These are phyloP conservation scores for Yamadazyma triangularis DNA, from an alignment of 1,139 yeast species.

Conservation along the genomic window DNA sequence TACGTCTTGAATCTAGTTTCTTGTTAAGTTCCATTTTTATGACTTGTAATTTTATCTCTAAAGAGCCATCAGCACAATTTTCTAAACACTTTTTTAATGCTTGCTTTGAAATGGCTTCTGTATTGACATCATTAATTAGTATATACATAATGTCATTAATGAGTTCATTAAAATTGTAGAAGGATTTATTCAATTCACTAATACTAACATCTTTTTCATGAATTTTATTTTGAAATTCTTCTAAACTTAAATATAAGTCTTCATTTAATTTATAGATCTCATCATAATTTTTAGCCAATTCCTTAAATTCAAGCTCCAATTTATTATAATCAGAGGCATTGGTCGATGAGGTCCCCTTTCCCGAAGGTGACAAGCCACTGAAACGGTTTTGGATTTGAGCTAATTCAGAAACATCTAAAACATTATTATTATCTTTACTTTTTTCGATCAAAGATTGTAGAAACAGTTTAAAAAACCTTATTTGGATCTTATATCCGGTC, in stretches of 20 bases:
- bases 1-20: conserved; percentile 8
- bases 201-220: conserved; percentile 22
- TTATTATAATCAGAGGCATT: background rate
- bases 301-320: conserved; percentile 7
- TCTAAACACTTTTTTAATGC: conserved; percentile 17
- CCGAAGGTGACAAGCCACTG: conserved; percentile 6
- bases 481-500: conserved; percentile 40
- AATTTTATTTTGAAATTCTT: conserved; percentile 28
- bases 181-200: conserved; percentile 11
- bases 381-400: conserved; percentile 18
- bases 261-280: conserved; percentile 35
- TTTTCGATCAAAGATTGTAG: conserved; percentile 34
- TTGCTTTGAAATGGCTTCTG: conserved; percentile 15
- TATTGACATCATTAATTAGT: conserved; percentile 16
- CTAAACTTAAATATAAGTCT: conserved; percentile 35
- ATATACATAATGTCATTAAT: conserved; percentile 21
- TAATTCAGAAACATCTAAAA: conserved; percentile 20
- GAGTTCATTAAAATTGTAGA: conserved; percentile 14
- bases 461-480: conserved; percentile 39
- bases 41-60: conserved; percentile 23
- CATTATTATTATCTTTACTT: conserved; percentile 11
- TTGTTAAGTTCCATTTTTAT: conserved; percentile 20
- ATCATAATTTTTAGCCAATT: conserved; percentile 26
- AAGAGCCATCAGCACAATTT: conserved; percentile 8
- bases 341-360: conserved; percentile 1